These are phyloP conservation scores for Clausena lansium DNA, from an alignment of 345 rosid species.

Conservation along the genomic window DNA sequence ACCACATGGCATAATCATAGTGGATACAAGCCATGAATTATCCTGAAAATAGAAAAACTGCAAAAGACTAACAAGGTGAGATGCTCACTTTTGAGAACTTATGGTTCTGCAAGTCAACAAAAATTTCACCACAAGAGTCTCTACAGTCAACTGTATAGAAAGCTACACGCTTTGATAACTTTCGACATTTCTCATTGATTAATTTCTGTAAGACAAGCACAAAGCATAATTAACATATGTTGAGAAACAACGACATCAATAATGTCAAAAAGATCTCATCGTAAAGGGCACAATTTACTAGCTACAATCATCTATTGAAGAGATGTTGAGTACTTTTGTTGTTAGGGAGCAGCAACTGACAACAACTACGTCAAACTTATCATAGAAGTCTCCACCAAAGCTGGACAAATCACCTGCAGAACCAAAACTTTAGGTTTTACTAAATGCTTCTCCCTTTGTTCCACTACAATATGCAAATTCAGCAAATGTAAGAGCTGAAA, in stretches of 20 bases:
- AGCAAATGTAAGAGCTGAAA: neutral
- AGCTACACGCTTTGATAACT: slow-evolving; percentile 65
- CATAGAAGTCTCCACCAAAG: slow-evolving; percentile 49
- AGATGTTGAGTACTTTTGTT: slow-evolving; percentile 46
- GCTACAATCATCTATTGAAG: neutral
- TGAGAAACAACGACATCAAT: neutral
- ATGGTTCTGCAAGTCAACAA: slow-evolving; percentile 76
- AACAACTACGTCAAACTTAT: slow-evolving; percentile 75
- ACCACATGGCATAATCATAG: neutral
- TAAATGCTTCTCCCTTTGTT: neutral
- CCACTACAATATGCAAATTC: neutral
- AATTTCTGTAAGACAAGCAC: slow-evolving; percentile 44
- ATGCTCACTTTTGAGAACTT: slow-evolving; percentile 38
- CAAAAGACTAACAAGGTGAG: neutral
- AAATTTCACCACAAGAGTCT: slow-evolving; percentile 84
- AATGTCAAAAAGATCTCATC: neutral
- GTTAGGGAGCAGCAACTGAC: slow-evolving; percentile 63
- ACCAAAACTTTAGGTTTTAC: neutral
- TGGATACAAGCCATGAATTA: neutral
- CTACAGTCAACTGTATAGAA: slow-evolving; percentile 85
- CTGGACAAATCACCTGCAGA: slow-evolving; percentile 72
- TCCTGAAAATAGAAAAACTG: neutral
- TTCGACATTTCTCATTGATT: slow-evolving; percentile 77
- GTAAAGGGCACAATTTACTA: neutral
- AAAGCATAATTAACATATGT: neutral